Conservation (phyloP, 441 rosid species). For the Arabidopsis lyrata region DNA sequence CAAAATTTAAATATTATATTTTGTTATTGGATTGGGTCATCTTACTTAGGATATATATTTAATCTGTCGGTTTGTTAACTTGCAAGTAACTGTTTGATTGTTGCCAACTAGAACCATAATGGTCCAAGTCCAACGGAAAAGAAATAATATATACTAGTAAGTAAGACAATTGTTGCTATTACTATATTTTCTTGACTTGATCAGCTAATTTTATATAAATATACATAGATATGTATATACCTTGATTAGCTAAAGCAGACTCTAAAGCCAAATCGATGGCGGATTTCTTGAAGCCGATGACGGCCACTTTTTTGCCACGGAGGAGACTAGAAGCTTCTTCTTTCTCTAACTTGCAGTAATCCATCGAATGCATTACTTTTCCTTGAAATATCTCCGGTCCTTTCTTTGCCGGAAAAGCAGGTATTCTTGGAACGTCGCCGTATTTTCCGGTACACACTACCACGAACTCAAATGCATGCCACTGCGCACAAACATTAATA, state of each 20-base stretch:
- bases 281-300: conserved; percentile 87
- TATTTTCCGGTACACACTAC: conserved; percentile 82
- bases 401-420: conserved; percentile 57
- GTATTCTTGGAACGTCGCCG: conserved; percentile 75
- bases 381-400: conserved; percentile 79
- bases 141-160: not conserved
- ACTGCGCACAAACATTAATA: conserved; percentile 48
- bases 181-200: conserved; percentile 24
- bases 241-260: conserved; percentile 86
- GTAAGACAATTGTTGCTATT: not conserved
- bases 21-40: not conserved
- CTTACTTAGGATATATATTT: too few relatives aligned
- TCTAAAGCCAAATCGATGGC: conserved; percentile 92
- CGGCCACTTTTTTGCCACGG: conserved; percentile 65
- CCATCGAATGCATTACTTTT: conserved; percentile 68
- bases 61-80: too few relatives aligned
- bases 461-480: conserved; percentile 80
- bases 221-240: conserved; percentile 44
- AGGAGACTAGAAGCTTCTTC: conserved; percentile 64
- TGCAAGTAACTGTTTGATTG: conserved; percentile 6
- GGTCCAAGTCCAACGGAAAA: conserved; percentile 28
- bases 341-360: conserved; percentile 82
- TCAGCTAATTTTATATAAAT: not conserved
- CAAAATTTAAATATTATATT: not conserved
- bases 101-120: conserved; percentile 10